A percentile compares a stretch with the other conserved stretches of the same genome.
phyloP scores from a whole-genome alignment of 805 yeast species.

The Cyberlindnera mississippiensis region DNA sequence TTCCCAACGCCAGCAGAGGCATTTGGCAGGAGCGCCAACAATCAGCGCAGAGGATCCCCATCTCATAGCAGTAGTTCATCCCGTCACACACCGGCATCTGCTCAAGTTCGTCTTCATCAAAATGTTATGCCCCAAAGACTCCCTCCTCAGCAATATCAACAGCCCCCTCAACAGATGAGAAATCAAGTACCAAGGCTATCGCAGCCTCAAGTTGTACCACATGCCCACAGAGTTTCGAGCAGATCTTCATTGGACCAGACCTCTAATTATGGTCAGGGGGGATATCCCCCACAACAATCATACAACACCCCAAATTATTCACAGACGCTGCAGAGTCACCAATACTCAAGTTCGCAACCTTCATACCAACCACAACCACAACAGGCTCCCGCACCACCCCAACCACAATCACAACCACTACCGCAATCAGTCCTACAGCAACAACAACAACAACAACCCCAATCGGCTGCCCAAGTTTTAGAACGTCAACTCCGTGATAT shows the following conservation, averaged over 20 bases:
- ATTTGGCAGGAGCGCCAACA: constrained; percentile 22
- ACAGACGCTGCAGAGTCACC: neutral
- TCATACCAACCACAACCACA: constrained; percentile 4
- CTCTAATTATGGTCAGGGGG: neutral
- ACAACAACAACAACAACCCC: constrained; percentile 12
- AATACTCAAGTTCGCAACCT: constrained; percentile 1
- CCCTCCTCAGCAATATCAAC: constrained; percentile 3
- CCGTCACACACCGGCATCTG: constrained; percentile 1
- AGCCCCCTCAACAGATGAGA: constrained; percentile 1
- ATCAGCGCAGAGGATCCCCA: constrained; percentile 13
- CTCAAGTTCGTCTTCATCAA: constrained; percentile 2
- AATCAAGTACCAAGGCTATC: neutral
- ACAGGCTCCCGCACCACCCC: constrained; percentile 1
- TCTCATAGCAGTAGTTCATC: neutral
- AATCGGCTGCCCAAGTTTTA: constrained; percentile 24
- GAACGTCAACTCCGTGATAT: constrained; percentile 46
- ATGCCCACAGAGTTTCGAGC: constrained; percentile 2
- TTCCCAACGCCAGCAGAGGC: constrained; percentile 31
- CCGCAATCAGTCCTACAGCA: constrained; percentile 7
- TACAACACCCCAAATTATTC: neutral
- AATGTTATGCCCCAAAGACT: neutral
- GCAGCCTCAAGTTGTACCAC: neutral
- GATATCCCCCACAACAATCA: neutral
- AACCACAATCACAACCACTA: constrained; percentile 5
- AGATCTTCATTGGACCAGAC: neutral